Base-by-base conservation (phyloP, 2,329 filamentous ascomycete species). In the Fusarium mangiferae region DNA sequence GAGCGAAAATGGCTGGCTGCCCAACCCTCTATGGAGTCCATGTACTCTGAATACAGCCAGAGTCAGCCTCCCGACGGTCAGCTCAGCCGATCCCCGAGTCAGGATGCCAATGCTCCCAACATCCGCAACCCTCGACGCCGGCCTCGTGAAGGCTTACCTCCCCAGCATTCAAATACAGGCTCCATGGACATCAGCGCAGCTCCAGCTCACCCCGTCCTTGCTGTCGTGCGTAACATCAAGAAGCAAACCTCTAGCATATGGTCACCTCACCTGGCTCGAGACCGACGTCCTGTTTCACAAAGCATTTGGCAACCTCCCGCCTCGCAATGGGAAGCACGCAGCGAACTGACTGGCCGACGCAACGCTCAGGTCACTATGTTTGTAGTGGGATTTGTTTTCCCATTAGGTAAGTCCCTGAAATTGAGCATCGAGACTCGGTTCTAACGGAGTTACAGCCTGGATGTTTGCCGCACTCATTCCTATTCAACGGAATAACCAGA, bases 321-420 rank as follows among this genome's bases (percentile, higher is more conserved):
- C 3, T 84, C 93, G 28, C 89, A 90, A 68, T 93, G 91, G 82
- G 88, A 88, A 15, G 83, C 88, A 6, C 89, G 90, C 44, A 89
- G 88, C 41, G 87, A 88, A 22, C 78, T 90, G 7, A 86, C 92
- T 72, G 91, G 91, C 57, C 88, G 89, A 72, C 89, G 93, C 70
- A 95, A 95, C 78, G 83, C 90, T 52, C 94, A 97, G 81, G 88
- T 96, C 36, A 85, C 92, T 59, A 84, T 94, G 55, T 97, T 97
- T 82, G 90, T 91, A 62, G 46, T 92, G 52, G 94, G 94, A 30
- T 97, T 97, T 78, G 84, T 96, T 52, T 90, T 94, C 78, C 94
- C 94, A 11, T 87, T 94, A 69, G 86, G 90, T 92, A 83, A 82
- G 90, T 82, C 39, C 17, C 20, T 54, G 11, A 4, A 22, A n/a